Percentiles rank a stretch among this genome's conserved stretches.
phyloP scores from a whole-genome alignment of 2,329 filamentous ascomycete genomes.

The Leptographium lundbergii region DNA sequence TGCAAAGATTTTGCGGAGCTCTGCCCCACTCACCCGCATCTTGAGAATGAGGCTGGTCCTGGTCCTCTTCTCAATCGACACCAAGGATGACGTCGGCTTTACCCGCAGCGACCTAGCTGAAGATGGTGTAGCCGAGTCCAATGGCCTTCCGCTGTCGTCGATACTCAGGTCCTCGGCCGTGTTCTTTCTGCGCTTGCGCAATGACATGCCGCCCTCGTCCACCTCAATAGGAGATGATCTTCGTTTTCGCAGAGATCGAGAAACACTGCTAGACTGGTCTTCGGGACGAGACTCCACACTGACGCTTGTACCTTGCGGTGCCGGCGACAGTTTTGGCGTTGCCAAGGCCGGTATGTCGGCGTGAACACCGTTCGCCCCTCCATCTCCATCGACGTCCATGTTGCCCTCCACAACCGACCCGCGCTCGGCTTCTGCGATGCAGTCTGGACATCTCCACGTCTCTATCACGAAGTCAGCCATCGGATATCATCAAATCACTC shows the following conservation, averaged over 20 bases:
- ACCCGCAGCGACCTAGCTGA: constrained; percentile 48
- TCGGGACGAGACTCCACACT: constrained; percentile 59
- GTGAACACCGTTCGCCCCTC: neutral
- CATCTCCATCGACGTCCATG: constrained; percentile 8
- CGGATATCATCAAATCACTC: neutral
- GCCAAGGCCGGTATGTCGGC: constrained; percentile 11
- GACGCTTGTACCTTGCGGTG: constrained; percentile 50
- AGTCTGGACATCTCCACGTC: constrained; percentile 40
- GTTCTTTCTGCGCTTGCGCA: constrained; percentile 42
- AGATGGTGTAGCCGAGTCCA: constrained; percentile 23
- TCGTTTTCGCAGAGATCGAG: constrained; percentile 68
- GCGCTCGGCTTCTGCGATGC: constrained; percentile 21
- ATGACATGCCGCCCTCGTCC: constrained; percentile 39
- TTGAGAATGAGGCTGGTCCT: constrained; percentile 39
- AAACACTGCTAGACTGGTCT: constrained; percentile 58
- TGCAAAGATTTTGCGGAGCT: constrained; percentile 48
- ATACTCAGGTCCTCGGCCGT: constrained; percentile 29
- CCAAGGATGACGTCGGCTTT: constrained; percentile 26
- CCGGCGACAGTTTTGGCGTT: constrained; percentile 52
- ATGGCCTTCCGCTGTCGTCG: constrained; percentile 19
- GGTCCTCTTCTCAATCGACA: constrained; percentile 29
- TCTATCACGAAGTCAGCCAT: constrained; percentile 15
- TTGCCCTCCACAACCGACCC: constrained; percentile 15
- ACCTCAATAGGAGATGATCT: constrained; percentile 63
- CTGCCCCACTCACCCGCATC: constrained; percentile 43